Evolutionary conservation across 192 early-diverging fungal genomes (phyloP), one percentile per base, ranked within the genome.

Genomic region (Paraglomus brasilianum): DNA sequence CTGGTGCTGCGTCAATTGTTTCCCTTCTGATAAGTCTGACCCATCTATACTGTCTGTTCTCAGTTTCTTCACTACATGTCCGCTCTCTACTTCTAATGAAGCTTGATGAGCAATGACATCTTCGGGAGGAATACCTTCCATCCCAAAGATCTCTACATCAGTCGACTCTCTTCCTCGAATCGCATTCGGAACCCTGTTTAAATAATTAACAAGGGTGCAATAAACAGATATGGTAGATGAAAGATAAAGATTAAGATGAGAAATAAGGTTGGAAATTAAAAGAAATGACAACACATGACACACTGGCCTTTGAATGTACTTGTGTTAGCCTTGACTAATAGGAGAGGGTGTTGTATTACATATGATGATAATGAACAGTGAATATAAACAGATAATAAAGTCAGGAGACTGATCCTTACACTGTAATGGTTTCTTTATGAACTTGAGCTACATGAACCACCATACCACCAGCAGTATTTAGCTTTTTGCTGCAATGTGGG

Each of bases 71-170:
- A 59, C 59, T 7, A 75, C 80, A 46, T 84, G 78, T 9, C 81
- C 80, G 48, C 50, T 57, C 30, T 30, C 30, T 59, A 71, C 65
- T 40, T 78, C 70, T 75, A 84, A 61, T 48, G 78, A 83, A 61
- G 78, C 70, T 72, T 85, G 83, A 70, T 95, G 89, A 1, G 86
- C 89, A 5, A 81, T 71, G 10, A 88, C 71, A 78, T 98, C 96
- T 42, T 85, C 85, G 38, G 82, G 81, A 19, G 96, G 96, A 53
- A 98, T 88, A 0, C 94, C 94, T 67, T 89, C 86, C 89, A 95
- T 98, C 24, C 94, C 96, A 76, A 95, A 96, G 51, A 98, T 95
- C 67, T 96, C 94, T 59, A 94, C 81, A 40, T 98, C 92, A n/a
- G 89, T 75, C 9, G 82, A 81, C 41, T 98, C 93, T 49, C 94